Base-by-base conservation (phyloP, 768 basidiomycete species). In the Trametes maxima region DNA sequence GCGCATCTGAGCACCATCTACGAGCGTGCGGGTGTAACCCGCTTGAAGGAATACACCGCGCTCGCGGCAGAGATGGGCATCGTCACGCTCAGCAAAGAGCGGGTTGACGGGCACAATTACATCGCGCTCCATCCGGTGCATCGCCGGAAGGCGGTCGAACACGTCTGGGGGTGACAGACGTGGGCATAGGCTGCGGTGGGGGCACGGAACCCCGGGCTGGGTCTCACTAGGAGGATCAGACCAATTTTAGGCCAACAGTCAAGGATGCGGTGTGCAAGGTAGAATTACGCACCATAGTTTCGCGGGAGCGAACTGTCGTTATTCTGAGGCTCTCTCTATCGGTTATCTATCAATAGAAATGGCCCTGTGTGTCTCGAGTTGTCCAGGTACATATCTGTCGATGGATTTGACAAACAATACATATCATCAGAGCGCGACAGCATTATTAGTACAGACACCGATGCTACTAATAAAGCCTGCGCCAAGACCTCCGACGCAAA, bases 41-140 rank as follows among this genome's bases (percentile, higher is more conserved):
- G 61, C 42, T 66, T 74, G 51, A 68, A 68, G 62, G 69, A 71
- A 36, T 72, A 71, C 58, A 64, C 65, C 42, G 59, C 54, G 44
- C 51, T 67, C 22, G 72, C 70, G 40, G 63, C 62, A 53, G 57
- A 64, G 33, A 28, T 53, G 28, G 62, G 58, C 28, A 53, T 70
- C 57, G 63, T 67, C 16, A 57, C 47, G 28, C 35, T 60, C 44
- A 47, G 43, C 22, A 43, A 52, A 11, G 54, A 58, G 43, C 42
- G 55, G 28, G 39, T 43, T 12, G 54, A 64, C 46, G 66, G 65
- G 17, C 61, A 63, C 25, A 45, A 55, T 42, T 58, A 46, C 17
- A 45, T 66, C 28, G 46, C 57, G 50, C 61, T 66, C 22, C 58
- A 63, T 39, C 59, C 61, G 5, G 36, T 40, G 51, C 39, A 57